Evolutionary conservation across 2,329 filamentous ascomycete species (phyloP).

Genomic region (Pyricularia sp.): DNA sequence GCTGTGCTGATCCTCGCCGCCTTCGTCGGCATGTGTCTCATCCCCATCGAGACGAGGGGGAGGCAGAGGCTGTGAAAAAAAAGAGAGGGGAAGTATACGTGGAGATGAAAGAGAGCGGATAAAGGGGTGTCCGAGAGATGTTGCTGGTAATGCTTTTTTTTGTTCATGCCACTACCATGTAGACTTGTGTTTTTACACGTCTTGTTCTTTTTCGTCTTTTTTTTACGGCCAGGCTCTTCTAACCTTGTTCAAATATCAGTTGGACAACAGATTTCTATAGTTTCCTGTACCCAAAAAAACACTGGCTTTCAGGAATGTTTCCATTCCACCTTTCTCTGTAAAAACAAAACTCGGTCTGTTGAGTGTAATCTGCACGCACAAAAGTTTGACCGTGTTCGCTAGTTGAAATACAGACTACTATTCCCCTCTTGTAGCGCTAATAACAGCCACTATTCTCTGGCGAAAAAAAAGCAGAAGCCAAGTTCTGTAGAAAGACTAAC

Average conservation of each 20-base stretch:
- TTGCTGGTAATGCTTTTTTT: neutral
- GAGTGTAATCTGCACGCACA: neutral
- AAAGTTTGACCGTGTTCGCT: neutral
- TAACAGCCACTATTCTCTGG: no score
- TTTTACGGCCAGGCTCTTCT: neutral
- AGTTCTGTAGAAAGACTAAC: neutral
- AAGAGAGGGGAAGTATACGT: neutral
- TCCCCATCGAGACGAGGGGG: constrained; percentile 51
- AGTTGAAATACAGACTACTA: neutral
- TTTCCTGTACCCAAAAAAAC: neutral
- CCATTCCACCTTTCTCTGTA: neutral
- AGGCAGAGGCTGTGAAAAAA: constrained; percentile 37
- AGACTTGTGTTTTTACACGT: neutral
- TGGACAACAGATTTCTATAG: neutral
- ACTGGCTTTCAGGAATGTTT: neutral
- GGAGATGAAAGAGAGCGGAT: no score
- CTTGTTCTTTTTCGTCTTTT: neutral
- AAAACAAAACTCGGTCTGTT: neutral
- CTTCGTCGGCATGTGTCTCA: constrained; percentile 44
- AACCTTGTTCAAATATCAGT: neutral
- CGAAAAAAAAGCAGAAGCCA: neutral
- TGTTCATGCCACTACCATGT: neutral
- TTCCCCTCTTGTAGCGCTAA: neutral
- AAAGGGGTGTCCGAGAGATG: neutral
- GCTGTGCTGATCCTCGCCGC: constrained; percentile 43